Percentiles rank a stretch among this genome's conserved stretches.
Evolutionary conservation across 345 rosid species (phyloP).

Genomic region (Salix udensis): DNA sequence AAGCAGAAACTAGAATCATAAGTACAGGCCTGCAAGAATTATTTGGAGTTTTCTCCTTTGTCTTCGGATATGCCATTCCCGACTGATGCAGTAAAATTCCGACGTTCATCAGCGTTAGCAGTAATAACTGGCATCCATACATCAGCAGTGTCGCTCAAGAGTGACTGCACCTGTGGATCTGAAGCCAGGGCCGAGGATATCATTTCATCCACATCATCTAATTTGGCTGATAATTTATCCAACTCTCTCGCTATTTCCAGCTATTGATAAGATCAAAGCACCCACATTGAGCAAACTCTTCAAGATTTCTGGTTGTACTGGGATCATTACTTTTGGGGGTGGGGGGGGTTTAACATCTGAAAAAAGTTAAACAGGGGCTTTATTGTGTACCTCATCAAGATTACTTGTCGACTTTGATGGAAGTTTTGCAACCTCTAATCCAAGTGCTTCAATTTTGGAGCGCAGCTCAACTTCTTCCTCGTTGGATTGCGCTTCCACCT

Average conservation of each 20-base stretch:
- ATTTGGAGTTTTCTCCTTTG: slow-evolving; percentile 7
- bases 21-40: neutral
- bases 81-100: slow-evolving; percentile 47
- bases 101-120: slow-evolving; percentile 65
- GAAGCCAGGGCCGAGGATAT: slow-evolving; percentile 61
- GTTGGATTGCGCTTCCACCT: slow-evolving; percentile 76
- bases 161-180: slow-evolving; percentile 70
- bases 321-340: too few species aligned
- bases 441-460: slow-evolving; percentile 83
- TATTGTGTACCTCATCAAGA: slow-evolving; percentile 50
- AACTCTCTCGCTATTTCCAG: slow-evolving; percentile 74
- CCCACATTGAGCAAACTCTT: neutral
- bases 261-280: slow-evolving; percentile 22
- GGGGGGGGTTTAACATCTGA: too few species aligned
- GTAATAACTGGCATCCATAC: slow-evolving; percentile 88
- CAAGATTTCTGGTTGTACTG: neutral
- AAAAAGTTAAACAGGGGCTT: neutral
- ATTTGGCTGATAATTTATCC: slow-evolving; percentile 73
- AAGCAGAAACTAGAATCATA: neutral
- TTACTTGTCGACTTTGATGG: slow-evolving; percentile 50
- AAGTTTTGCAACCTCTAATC: slow-evolving; percentile 69
- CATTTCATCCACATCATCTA: slow-evolving; percentile 82
- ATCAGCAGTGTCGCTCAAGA: slow-evolving; percentile 72
- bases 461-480: slow-evolving; percentile 80
- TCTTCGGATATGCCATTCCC: slow-evolving; percentile 20